A percentile compares a stretch with the other conserved stretches of the same genome.
Conservation (phyloP, 257 asterid species). For the Linaria vulgaris region DNA sequence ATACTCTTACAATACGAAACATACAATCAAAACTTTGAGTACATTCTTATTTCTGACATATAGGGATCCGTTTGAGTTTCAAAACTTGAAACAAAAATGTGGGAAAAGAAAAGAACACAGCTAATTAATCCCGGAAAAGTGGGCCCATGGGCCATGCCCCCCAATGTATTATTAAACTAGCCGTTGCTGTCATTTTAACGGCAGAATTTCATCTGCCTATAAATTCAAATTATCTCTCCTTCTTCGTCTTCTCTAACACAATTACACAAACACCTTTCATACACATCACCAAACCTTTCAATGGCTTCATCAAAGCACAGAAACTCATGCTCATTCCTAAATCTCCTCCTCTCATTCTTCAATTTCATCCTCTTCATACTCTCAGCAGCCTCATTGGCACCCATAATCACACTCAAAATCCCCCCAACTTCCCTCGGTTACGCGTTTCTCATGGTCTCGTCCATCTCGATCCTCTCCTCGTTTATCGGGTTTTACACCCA, state of each 20-base stretch:
- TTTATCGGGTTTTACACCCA: constrained; percentile 65
- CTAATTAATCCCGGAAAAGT: too few species aligned
- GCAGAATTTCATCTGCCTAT: constrained; percentile 26
- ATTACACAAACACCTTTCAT: background rate
- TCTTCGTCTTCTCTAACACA: too few species aligned
- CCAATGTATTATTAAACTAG: constrained; percentile 22
- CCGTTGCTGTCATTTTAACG: constrained; percentile 38
- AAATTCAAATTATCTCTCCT: constrained; percentile 21
- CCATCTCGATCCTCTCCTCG: constrained; percentile 55
- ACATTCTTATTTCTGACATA: too few species aligned
- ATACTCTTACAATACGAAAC: too few species aligned
- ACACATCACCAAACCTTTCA: background rate
- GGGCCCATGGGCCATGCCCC: too few species aligned
- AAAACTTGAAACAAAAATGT: too few species aligned
- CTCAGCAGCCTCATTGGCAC: constrained; percentile 71
- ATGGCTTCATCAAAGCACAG: constrained; percentile 58
- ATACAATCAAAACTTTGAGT: too few species aligned
- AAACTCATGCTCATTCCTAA: constrained; percentile 58
- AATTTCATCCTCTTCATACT: constrained; percentile 72
- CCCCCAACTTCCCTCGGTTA: constrained; percentile 80
- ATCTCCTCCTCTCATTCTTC: constrained; percentile 52
- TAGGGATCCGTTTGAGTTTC: too few species aligned
- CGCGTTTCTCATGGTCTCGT: constrained; percentile 56
- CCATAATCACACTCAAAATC: constrained; percentile 48
- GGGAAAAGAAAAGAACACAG: too few species aligned